Percentiles rank a stretch among this genome's conserved stretches.
Evolutionary conservation across 2,329 filamentous ascomycete genomes (phyloP).

Genomic region (Sarocladium kiliense): DNA sequence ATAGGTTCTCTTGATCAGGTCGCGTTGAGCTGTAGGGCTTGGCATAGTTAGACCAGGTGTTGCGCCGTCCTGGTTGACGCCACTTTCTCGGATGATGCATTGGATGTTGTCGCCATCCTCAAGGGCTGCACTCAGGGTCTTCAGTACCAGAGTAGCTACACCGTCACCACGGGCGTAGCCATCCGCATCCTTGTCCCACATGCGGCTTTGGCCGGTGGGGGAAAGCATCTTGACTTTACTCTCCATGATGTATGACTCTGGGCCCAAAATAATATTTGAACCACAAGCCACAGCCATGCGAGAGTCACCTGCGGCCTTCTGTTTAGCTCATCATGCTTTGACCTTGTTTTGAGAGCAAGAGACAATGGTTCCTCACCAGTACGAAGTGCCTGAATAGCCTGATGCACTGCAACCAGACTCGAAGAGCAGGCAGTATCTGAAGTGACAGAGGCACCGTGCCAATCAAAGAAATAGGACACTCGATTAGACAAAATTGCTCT

Average conservation of each 20-base stretch:
- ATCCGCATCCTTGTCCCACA: not conserved
- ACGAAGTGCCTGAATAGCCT: constrained; percentile 21
- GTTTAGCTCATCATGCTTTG: too few relatives aligned
- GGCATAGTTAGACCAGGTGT: constrained; percentile 51
- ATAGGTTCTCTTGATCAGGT: constrained; percentile 45
- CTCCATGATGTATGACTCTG: not conserved
- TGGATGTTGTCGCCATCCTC: constrained; percentile 54
- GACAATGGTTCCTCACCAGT: constrained; percentile 19
- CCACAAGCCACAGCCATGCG: not conserved
- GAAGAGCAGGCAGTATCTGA: constrained; percentile 35
- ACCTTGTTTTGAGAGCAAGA: too few relatives aligned
- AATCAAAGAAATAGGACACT: constrained; percentile 42
- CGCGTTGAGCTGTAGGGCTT: constrained; percentile 43
- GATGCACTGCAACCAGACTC: constrained; percentile 28
- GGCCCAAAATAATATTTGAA: not conserved
- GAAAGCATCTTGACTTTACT: not conserved
- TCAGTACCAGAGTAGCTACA: constrained; percentile 53
- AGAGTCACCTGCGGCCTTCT: not conserved
- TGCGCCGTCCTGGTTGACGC: constrained; percentile 51
- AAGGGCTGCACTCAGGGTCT: constrained; percentile 52
- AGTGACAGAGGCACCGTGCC: constrained; percentile 28
- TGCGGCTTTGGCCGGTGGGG: not conserved
- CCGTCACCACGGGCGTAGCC: constrained; percentile 64
- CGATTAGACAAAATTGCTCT: constrained; percentile 35
- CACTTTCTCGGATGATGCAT: constrained; percentile 48